Percentiles rank a stretch among this genome's conserved stretches.
Evolutionary conservation across 495 filamentous ascomycete species (phyloP).

Genomic region (Talaromyces ruber): DNA sequence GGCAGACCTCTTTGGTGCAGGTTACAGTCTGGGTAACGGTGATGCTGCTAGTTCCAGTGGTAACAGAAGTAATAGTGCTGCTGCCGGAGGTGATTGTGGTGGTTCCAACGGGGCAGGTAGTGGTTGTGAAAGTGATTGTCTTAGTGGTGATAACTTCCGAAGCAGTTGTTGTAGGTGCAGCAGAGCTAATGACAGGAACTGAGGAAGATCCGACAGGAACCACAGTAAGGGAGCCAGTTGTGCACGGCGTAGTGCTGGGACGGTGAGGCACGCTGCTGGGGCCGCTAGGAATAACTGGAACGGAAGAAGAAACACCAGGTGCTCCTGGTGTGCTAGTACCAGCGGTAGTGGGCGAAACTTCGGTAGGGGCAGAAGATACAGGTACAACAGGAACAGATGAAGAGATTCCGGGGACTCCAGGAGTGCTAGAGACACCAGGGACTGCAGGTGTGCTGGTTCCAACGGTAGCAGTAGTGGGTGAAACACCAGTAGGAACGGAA

Average conservation of each 20-base stretch:
- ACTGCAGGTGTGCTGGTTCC: background rate
- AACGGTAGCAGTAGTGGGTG: background rate
- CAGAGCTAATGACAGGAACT: background rate
- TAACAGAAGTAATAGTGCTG: conserved; percentile 1
- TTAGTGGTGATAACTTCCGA: conserved; percentile 1
- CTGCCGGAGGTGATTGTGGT: conserved; percentile 1
- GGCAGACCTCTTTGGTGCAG: conserved; percentile 7
- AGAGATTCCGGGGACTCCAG: background rate
- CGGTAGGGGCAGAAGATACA: background rate
- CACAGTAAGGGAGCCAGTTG: background rate
- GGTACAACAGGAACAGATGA: background rate
- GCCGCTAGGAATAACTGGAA: background rate
- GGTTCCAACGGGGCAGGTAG: conserved; percentile 6
- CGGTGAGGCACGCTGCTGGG: background rate
- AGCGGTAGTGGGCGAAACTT: background rate
- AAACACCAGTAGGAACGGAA: background rate
- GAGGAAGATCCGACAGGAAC: background rate
- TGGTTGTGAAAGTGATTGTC: conserved; percentile 8
- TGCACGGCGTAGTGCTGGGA: background rate
- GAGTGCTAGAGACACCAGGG: background rate
- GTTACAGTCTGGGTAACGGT: too few species aligned
- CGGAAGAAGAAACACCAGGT: background rate
- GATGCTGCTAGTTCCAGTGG: conserved; percentile 1
- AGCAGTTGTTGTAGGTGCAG: background rate
- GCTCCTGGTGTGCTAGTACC: too few species aligned